These are phyloP conservation scores for Elsinoe arachidis DNA, from an alignment of 2,329 filamentous ascomycete species.

Conservation along the genomic window DNA sequence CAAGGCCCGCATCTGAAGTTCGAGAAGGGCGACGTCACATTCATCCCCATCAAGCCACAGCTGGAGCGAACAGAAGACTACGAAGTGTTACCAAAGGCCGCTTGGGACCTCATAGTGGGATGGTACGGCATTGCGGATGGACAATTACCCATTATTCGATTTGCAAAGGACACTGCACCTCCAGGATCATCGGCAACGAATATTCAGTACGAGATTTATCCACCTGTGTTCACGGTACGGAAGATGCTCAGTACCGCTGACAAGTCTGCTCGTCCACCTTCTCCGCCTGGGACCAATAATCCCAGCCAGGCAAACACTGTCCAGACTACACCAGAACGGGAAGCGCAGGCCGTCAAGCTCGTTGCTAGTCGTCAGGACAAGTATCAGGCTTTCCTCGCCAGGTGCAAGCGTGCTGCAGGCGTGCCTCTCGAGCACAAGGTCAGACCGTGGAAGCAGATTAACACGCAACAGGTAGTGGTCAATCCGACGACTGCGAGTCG, in stretches of 20 bases:
- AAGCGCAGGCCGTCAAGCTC: conserved; percentile 53
- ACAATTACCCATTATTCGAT: conserved; percentile 63
- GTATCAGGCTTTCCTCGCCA: conserved; percentile 66
- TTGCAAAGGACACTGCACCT: conserved; percentile 65
- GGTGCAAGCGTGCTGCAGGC: conserved; percentile 59
- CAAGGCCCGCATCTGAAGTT: conserved; percentile 18
- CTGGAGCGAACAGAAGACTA: conserved; percentile 59
- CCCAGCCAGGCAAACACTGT: conserved; percentile 11
- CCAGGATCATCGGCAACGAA: conserved; percentile 51
- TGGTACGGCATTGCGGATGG: conserved; percentile 73
- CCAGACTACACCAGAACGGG: conserved; percentile 11
- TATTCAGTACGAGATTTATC: conserved; percentile 73
- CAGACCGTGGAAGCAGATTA: conserved; percentile 61
- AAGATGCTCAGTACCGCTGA: conserved; percentile 58
- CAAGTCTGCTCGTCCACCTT: conserved; percentile 22
- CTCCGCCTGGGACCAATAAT: conserved; percentile 11
- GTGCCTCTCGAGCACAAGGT: conserved; percentile 66
- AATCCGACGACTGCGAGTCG: conserved; percentile 19
- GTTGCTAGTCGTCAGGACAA: conserved; percentile 62
- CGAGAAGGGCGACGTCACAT: conserved; percentile 31
- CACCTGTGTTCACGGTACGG: conserved; percentile 75
- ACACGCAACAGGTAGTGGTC: conserved; percentile 28
- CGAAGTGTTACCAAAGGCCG: conserved; percentile 65
- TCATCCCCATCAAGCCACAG: conserved; percentile 65
- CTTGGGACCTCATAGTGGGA: conserved; percentile 70